These are phyloP conservation scores for Cadophora luteo-olivacea DNA, from an alignment of 2,329 filamentous ascomycete species.

Conservation along the genomic window DNA sequence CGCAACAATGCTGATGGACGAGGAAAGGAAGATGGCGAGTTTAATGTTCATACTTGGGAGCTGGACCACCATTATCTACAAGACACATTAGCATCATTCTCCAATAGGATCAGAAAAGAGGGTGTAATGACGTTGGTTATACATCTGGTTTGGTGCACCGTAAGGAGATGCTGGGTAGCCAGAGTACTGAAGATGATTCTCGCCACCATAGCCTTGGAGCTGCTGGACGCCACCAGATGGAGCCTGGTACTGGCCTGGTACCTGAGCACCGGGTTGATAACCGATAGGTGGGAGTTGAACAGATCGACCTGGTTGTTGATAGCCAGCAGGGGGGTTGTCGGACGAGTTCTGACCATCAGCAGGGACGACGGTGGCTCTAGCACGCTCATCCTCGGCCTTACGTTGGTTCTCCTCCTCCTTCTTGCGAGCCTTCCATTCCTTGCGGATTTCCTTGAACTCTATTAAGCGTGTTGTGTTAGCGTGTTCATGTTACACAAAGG, in stretches of 20 bases:
- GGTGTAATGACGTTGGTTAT: conserved; percentile 60
- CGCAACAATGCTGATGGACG: conserved; percentile 21
- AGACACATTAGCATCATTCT: conserved; percentile 36
- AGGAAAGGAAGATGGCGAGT: conserved; percentile 25
- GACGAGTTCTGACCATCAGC: conserved; percentile 61
- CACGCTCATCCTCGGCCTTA: conserved; percentile 87
- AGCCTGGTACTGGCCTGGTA: conserved; percentile 67
- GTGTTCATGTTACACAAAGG: conserved; percentile 39
- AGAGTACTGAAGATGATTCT: conserved; percentile 50
- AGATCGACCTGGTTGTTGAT: conserved; percentile 59
- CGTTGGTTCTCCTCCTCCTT: conserved; percentile 95
- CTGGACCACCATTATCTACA: conserved; percentile 42
- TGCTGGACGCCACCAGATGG: conserved; percentile 62
- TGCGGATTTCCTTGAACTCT: conserved; percentile 99
- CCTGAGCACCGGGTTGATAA: conserved; percentile 66
- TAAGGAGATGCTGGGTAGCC: conserved; percentile 66
- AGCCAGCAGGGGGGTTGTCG: conserved; percentile 56
- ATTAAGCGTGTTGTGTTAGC: conserved; percentile 41
- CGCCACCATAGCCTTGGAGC: conserved; percentile 61
- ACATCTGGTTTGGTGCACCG: conserved; percentile 58
- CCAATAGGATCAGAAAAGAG: conserved; percentile 27
- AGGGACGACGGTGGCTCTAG: conserved; percentile 65
- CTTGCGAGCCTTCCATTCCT: conserved; percentile 99
- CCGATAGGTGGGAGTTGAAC: conserved; percentile 78
- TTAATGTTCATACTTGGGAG: conserved; percentile 46